Percentiles rank a stretch among this genome's conserved stretches.
These are phyloP conservation scores for Bocquillonia castaneifolia DNA, from an alignment of 441 rosid genomes.

Conservation along the genomic window DNA sequence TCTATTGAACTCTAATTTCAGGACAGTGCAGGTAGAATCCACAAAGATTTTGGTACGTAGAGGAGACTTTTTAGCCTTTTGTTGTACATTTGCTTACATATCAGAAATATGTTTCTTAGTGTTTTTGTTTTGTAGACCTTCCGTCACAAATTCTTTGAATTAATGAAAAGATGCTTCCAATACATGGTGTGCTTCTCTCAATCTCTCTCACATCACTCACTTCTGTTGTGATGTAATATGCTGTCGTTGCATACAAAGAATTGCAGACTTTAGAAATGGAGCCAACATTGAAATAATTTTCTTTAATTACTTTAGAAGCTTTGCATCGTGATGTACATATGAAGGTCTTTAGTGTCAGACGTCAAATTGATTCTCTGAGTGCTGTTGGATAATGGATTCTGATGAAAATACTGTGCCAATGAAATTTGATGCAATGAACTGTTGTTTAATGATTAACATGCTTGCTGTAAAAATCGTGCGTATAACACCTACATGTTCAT, in stretches of 20 bases:
- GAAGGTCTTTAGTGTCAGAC: not conserved
- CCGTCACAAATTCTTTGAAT: constrained; percentile 25
- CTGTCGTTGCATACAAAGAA: not conserved
- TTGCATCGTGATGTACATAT: too few species aligned
- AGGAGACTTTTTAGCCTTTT: constrained; percentile 22
- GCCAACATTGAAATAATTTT: too few species aligned
- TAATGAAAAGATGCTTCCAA: constrained; percentile 17
- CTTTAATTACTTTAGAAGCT: too few species aligned
- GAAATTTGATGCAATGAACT: not conserved
- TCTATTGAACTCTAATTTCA: constrained; percentile 22
- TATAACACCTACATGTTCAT: not conserved
- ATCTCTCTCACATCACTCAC: not conserved
- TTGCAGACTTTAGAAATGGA: not conserved
- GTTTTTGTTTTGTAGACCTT: constrained; percentile 20
- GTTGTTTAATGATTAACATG: not conserved
- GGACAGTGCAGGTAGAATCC: constrained; percentile 10
- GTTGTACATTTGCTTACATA: constrained; percentile 30
- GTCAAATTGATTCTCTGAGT: not conserved
- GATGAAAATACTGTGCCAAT: not conserved
- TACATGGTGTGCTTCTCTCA: not conserved
- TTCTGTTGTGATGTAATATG: not conserved
- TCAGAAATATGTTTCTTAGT: constrained; percentile 20
- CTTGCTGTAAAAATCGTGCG: not conserved
- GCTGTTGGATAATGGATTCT: not conserved
- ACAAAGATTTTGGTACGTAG: constrained; percentile 30